Evolutionary conservation across 208 protist species (phyloP).

Genomic region (Leptomonas seymouri): DNA sequence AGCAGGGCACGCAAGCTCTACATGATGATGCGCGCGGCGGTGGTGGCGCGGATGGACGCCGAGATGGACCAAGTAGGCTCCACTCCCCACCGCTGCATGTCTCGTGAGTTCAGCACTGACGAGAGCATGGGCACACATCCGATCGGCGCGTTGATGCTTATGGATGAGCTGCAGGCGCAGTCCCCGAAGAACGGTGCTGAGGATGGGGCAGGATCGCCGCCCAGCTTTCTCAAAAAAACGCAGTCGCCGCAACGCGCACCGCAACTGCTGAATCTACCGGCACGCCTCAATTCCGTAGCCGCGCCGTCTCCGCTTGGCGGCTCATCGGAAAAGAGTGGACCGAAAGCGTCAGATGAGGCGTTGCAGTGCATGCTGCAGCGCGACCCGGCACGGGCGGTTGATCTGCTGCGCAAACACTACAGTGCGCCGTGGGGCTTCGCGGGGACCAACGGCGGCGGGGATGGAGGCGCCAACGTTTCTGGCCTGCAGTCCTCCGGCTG

Average conservation of each 20-base stretch:
- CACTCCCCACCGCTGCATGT: constrained; percentile 3
- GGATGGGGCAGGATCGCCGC: neutral
- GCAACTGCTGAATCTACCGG: neutral
- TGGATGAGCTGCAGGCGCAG: constrained; percentile 24
- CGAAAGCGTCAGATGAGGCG: constrained; percentile 34
- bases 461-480: neutral
- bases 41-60: constrained; percentile 25
- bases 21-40: constrained; percentile 49
- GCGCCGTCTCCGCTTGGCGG: constrained; percentile 38
- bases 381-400: constrained; percentile 55
- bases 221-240: neutral
- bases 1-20: constrained; percentile 64
- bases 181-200: constrained; percentile 7
- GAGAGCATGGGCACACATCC: constrained; percentile 10
- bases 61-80: constrained; percentile 1
- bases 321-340: constrained; percentile 16
- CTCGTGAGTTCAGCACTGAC: constrained; percentile 12
- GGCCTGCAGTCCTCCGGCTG: constrained; percentile 7
- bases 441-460: neutral
- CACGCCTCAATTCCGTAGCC: constrained; percentile 9
- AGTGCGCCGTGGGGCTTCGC: constrained; percentile 25
- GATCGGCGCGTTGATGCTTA: constrained; percentile 20
- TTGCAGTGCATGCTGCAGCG: constrained; percentile 47
- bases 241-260: constrained; percentile 8
- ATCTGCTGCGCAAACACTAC: constrained; percentile 52